Evolutionary conservation across 1,284 basidiomycete species (phyloP), one percentile per base, ranked within the genome.

Genomic region (Cryptococcus jaspeensis): DNA sequence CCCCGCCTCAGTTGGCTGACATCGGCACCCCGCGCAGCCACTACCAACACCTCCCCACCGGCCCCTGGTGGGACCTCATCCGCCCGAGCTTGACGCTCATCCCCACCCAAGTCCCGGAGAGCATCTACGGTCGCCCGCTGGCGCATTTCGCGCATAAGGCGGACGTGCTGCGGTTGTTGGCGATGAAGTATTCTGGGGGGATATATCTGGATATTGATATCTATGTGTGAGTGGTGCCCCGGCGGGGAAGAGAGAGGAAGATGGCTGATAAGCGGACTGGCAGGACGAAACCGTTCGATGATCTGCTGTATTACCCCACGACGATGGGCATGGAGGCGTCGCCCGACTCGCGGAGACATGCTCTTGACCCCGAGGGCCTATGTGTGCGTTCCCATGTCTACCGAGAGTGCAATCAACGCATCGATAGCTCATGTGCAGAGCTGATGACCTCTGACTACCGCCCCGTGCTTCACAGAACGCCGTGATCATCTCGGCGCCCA

Each of bases 171-270:
- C 57, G 75, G 56, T 55, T 80, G 56, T 59, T 71, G 44, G 72
- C 70, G 36, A 68, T 78, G 61, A 67, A 74, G 53, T 59, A 69
- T 51, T 67, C 69, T 4, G 80, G 81, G 4, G 81, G 81, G 9
- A 78, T 81, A 22, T 81, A 81, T 58, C 70, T 81, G 16, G 81
- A 82, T 56, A 76, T 80, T n/a, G 80, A 81, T 61, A 68, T 74
- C 53, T 78, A 65, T 58, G 65, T 76, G 76, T 77, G 54, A 60
- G 72, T 68, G 32, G 15, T 32, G 25, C 25, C 20, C 3, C 43
- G 36, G 7, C 50, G 23, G 13, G 28, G 22, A 9, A 5, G 28
- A 32, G 28, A 46, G 36, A 4, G 32, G 11, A 40, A 46, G 13
- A 37, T 7, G 40, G 11, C 37, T 52, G 44, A 47, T 3, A 0